A percentile compares a stretch with the other conserved stretches of the same genome.
These are phyloP conservation scores for Phylloporus rhodoxanthus DNA, from an alignment of 768 basidiomycete species.

Conservation along the genomic window DNA sequence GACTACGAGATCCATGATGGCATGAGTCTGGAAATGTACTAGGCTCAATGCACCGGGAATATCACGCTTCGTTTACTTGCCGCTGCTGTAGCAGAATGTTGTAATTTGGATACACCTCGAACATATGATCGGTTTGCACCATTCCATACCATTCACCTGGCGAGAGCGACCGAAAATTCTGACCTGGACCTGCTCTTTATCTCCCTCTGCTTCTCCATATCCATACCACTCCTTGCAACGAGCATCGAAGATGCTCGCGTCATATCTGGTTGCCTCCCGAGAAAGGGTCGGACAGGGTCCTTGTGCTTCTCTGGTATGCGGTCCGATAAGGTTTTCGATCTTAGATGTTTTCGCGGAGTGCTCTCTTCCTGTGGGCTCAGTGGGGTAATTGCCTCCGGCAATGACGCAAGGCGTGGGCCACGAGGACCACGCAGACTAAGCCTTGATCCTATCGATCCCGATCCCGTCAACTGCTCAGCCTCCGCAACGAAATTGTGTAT, in stretches of 20 bases:
- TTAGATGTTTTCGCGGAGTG: slow-evolving; percentile 18
- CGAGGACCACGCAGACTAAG: slow-evolving; percentile 20
- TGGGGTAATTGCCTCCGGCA: slow-evolving; percentile 10
- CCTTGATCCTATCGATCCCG: slow-evolving; percentile 13
- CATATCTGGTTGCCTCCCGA: slow-evolving; percentile 19
- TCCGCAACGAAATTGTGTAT: slow-evolving; percentile 25
- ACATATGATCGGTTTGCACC: neutral
- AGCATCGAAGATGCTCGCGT: slow-evolving; percentile 15
- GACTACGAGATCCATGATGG: slow-evolving; percentile 94
- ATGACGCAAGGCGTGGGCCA: slow-evolving; percentile 14
- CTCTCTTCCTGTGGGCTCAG: slow-evolving; percentile 17
- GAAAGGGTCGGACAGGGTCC: slow-evolving; percentile 20
- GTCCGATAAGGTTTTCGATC: slow-evolving; percentile 33
- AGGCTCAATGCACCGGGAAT: slow-evolving; percentile 3
- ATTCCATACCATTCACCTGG: too few relatives aligned
- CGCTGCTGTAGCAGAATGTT: slow-evolving; percentile 9
- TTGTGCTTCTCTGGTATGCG: slow-evolving; percentile 39
- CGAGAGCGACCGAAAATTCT: slow-evolving; percentile 6
- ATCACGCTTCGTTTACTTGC: neutral
- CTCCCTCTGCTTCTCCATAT: neutral
- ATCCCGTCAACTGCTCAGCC: slow-evolving; percentile 9
- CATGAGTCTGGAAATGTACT: slow-evolving; percentile 93
- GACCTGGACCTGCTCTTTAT: slow-evolving; percentile 18
- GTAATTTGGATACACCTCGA: slow-evolving; percentile 2
- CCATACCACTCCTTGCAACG: slow-evolving; percentile 7